Percentiles rank a stretch among this genome's conserved stretches.
These are phyloP conservation scores for Ophiobolus disseminans DNA, from an alignment of 2,329 filamentous ascomycete species.

Conservation along the genomic window DNA sequence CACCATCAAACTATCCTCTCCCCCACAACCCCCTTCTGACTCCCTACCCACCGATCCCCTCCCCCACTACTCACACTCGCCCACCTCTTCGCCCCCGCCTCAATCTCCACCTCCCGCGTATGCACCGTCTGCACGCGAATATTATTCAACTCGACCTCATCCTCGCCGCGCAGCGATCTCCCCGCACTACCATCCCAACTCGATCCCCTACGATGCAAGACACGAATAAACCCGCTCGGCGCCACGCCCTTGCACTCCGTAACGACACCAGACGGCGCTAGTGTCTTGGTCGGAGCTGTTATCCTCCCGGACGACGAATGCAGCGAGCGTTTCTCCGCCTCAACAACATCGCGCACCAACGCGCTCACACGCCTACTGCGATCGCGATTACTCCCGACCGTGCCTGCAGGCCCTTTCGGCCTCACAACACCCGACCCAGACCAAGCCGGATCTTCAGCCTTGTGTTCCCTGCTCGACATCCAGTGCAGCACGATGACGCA, in stretches of 20 bases:
- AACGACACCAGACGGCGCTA: constrained; percentile 6
- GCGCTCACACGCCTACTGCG: not conserved
- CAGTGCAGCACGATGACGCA: constrained; percentile 68
- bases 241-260: constrained; percentile 14
- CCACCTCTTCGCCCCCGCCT: constrained; percentile 8
- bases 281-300: too few species aligned
- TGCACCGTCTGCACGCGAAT: constrained; percentile 24
- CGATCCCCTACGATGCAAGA: not conserved
- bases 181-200: constrained; percentile 1
- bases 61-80: constrained; percentile 3
- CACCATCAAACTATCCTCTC: constrained; percentile 15
- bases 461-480: constrained; percentile 53
- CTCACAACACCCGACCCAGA: too few species aligned
- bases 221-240: not conserved
- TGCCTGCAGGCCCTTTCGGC: not conserved
- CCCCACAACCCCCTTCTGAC: constrained; percentile 6
- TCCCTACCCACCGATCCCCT: constrained; percentile 4
- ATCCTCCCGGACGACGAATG: too few species aligned
- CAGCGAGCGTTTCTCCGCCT: too few species aligned
- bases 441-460: not conserved
- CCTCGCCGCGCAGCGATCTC: constrained; percentile 5
- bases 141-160: constrained; percentile 24
- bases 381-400: not conserved
- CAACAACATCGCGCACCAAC: not conserved
- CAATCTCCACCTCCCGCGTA: constrained; percentile 16